Percentiles rank a stretch among this genome's conserved stretches.
These are phyloP conservation scores for Odontarrhena argentea DNA, from an alignment of 345 rosid genomes.

Conservation along the genomic window DNA sequence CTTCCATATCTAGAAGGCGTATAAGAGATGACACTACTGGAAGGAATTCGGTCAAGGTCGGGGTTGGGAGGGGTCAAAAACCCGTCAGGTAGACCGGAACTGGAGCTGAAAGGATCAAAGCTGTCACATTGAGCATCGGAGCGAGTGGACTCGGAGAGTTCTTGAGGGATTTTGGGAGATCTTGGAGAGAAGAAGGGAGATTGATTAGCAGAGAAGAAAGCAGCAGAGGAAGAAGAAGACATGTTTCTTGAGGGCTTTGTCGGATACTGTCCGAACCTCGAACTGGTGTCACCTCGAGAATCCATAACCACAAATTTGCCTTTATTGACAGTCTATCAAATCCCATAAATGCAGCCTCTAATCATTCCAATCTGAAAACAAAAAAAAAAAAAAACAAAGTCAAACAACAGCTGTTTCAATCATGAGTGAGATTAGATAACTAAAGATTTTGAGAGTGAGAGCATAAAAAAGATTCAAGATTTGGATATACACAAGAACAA, in stretches of 20 bases:
- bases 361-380: constrained; percentile 45
- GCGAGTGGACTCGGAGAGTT: constrained; percentile 60
- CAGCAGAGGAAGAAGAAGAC: constrained; percentile 88
- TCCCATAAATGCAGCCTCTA: constrained; percentile 43
- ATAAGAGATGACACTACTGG: constrained; percentile 55
- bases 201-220: constrained; percentile 91
- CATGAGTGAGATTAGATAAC: background rate
- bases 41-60: constrained; percentile 41
- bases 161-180: constrained; percentile 57
- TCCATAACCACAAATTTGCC: constrained; percentile 54
- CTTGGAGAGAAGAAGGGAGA: constrained; percentile 93
- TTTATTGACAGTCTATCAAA: constrained; percentile 36
- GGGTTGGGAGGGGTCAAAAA: constrained; percentile 47
- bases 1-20: constrained; percentile 50
- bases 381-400: constrained; percentile 1
- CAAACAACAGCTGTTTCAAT: constrained; percentile 12
- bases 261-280: constrained; percentile 58
- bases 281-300: constrained; percentile 61
- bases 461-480: constrained; percentile 24
- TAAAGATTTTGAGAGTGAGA: constrained; percentile 6
- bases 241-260: constrained; percentile 60
- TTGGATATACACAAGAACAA: constrained; percentile 1
- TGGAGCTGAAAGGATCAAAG: constrained; percentile 59
- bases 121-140: constrained; percentile 66
- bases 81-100: constrained; percentile 52